Evolutionary conservation across 1,284 basidiomycete genomes (phyloP), one percentile per base, ranked within the genome.

Genomic region (Ceratobasidium sp.): DNA sequence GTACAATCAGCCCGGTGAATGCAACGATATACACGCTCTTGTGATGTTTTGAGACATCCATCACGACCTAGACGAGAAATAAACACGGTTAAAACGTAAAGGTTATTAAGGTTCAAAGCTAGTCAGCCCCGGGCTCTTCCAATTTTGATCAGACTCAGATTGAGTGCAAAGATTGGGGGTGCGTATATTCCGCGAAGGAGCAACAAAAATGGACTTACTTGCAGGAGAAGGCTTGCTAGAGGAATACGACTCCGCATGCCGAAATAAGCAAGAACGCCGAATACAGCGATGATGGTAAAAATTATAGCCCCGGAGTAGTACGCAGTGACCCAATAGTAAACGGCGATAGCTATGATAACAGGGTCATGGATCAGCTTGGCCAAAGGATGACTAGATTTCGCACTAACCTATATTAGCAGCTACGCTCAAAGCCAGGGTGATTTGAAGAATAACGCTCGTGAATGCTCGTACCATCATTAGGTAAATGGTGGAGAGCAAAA

Each of bases 41-140:
- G 84, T 96, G 93, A 81, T 94, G 92, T 82, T 95, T 95, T 60
- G 93, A 89, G 54, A 95, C 88, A 81, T 95, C 94, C 87, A 96
- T 94, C 2, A 93, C 90, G 35, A 94, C 91, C 73, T 75, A 46
- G 12, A 50, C 16, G 35, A 35, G 33, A 38, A 55, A 50, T 2
- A 50, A 66, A 30, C 12, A 10, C 5, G 46, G 44, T 66, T 66
- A 66, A 46, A 30, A 66, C 64, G 46, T 50, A 38, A 66, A 50
- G 64, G 44, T 66, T 48, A 66, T 48, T 33, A 66, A 41, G 44
- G 23, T 50, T 66, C 23, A 50, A 30, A 14, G 35, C 27, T 4
- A 14, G 41, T 44, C 41, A 44, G 41, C 41, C 8, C 41, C 41
- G 41, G 10, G 41, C 41, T 44, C 41, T 8, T n/a, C 59, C 35